Evolutionary conservation across 805 yeast genomes (phyloP), one percentile per base, ranked within the genome.

Genomic region (Metschnikowia arizonensis): DNA sequence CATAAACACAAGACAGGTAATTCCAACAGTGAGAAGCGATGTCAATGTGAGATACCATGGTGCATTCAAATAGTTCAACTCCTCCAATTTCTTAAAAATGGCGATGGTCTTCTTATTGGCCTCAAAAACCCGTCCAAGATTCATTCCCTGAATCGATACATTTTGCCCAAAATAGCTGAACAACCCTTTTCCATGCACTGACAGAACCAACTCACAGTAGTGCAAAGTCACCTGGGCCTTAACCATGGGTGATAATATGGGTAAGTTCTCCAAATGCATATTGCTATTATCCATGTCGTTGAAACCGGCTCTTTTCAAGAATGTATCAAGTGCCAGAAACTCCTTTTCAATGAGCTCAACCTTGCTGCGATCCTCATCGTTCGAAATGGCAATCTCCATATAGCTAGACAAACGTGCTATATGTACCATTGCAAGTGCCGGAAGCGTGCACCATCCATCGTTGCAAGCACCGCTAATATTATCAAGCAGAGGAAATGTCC

Each of bases 11-110:
- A 78, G 51, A 17, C 69, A 61, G 33, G 59, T 64, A 3, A 75
- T 54, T 4, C 81, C 78, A 1, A 68, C 69, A 34, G 68, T 68
- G 52, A 77, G 74, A 10, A 78, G 56, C 10, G 75, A 54, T 3
- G 73, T 62, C 37, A 81, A 57, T 24, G 64, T 69, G 38, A 69
- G 50, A 69, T 77, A 76, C 85, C 85, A 80, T 2, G 84, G 84
- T 11, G 69, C 54, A 44, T 57, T 50, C 7, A 69, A 52, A 15
- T 58, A 60, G 8, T 69, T 50, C 3, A 66, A 58, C 15, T 66
- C 63, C 11, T 54, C 53, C 10, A 39, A 5, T 15, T 30, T 39
- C 14, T 39, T 30, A 21, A 39, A 39, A 2, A 29, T 39, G 29
- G 42, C 42, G 9, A 39, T 39, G 19, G 23, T 31, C 11, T 21